A percentile compares a stretch with the other conserved stretches of the same genome.
Evolutionary conservation across 2,329 filamentous ascomycete genomes (phyloP).

Genomic region (Alternaria sp.): DNA sequence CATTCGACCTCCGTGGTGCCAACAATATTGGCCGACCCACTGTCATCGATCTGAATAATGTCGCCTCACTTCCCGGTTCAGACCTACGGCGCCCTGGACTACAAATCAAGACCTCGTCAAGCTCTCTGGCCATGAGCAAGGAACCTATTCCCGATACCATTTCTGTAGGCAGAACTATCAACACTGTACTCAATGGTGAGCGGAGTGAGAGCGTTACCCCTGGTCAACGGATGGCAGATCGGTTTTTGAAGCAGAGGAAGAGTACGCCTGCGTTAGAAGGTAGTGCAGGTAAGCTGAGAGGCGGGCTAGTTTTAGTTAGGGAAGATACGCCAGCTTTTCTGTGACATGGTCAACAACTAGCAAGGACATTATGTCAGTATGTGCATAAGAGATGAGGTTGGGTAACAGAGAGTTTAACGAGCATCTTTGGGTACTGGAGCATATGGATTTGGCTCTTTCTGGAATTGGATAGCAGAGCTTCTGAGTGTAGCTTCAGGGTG

Average conservation of each 20-base stretch:
- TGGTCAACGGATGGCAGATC: conserved; percentile 44
- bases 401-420: neutral
- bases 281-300: conserved; percentile 7
- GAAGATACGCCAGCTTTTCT: conserved; percentile 39
- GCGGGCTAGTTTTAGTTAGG: conserved; percentile 18
- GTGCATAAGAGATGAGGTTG: neutral
- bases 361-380: neutral
- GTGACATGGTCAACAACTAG: conserved; percentile 3
- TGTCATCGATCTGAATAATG: neutral
- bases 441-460: neutral
- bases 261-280: conserved; percentile 16
- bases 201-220: conserved; percentile 35
- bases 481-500: neutral
- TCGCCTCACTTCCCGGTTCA: conserved; percentile 9
- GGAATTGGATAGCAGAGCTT: neutral
- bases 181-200: conserved; percentile 17
- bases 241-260: conserved; percentile 35
- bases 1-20: conserved; percentile 42
- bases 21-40: neutral
- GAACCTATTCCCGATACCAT: conserved; percentile 21
- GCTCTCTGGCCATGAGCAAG: conserved; percentile 26
- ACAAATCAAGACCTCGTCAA: conserved; percentile 17
- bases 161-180: conserved; percentile 21
- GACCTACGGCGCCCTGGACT: conserved; percentile 16
- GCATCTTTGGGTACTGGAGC: neutral